Evolutionary conservation across 208 protist species (phyloP), one percentile per base, ranked within the genome.

Genomic region (Trypanosoma boissoni): DNA sequence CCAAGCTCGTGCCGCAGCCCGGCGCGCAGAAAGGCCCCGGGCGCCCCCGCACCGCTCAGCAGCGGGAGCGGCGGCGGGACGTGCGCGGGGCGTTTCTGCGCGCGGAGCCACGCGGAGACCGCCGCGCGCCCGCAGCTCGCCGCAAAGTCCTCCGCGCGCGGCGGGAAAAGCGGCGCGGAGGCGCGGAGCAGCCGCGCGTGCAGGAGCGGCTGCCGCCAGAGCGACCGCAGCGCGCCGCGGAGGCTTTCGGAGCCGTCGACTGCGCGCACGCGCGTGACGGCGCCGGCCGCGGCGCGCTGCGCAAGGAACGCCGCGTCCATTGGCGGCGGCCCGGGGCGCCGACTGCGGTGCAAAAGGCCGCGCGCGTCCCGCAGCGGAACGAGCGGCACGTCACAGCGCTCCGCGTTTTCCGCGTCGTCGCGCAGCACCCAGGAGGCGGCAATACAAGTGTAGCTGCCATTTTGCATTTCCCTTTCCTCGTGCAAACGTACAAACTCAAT

Each of bases 201-300:
- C n/a, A 71, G 18, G 31, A 71, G 37, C 24, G 56, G 64, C 45
- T 64, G 49, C 24, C 46, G 32, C 41, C 45, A 71, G 44, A 71
- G 6, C 18, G 18, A 48, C 36, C 27, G 8, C n/a, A 59, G 3
- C 42, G 64, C n/a, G 20, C 31, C 16, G 0, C 24, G 36, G 14
- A 58, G 32, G 43, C 42, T 2, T 52, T 48, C n/a, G 10, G 2
- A 16, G 36, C 31, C 16, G 2, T 24, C 34, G 7, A 37, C 43
- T 9, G 10, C 26, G 41, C 34, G 21, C 2, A 24, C 16, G 27
- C 49, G 32, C n/a, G 26, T n/a, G 48, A 68, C 18, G 14, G 27
- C 8, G 16, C 61, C 61, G 2, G n/a, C 8, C 7, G 50, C 28
- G 28, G 41, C 18, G 14, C 12, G 27, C 18, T 54, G 20, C 26